Evolutionary conservation across 495 filamentous ascomycete genomes (phyloP), one percentile per base, ranked within the genome.

Genomic region (Penicillium pulvis): DNA sequence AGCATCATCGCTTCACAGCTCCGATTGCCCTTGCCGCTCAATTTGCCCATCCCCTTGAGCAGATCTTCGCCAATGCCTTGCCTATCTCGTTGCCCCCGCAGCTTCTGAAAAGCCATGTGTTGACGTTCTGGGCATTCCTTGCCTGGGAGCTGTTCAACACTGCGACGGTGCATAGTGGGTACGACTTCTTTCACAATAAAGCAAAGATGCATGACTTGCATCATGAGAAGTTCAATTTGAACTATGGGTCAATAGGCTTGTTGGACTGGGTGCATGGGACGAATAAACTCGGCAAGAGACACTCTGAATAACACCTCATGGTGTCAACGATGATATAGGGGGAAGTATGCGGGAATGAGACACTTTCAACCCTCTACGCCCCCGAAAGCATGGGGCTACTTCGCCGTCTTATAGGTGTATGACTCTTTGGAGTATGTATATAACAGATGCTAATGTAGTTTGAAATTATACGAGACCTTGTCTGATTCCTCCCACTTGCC

Each of bases 31-130:
- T 87, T 8, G 74, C 84, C 0, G 79, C 82, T 1, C 81, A 86
- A 55, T 87, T 82, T 51, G 80, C 83, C 1, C 83, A 85, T 58
- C 84, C 83, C 0, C 45, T 84, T 17, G 85, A 86, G 69, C 81
- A 85, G 55, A 57, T 86, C 6, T 50, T 85, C 17, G 79, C 82
- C 14, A 84, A 83, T 57, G 72, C 73, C 17, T 66, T 86, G 10
- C 82, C 84, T 2, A 74, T 86, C 5, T 72, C 77, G 3, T 57
- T 84, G 5, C 82, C 82, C 11, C 75, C 79, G n/a, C 56, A 81
- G 65, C 11, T 84, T 2, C 45, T 83, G 30, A 50, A 67, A 7
- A 69, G 70, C 12, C 80, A 85, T 55, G 60, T 85, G 2, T 28
- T 85, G 36, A 83, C 81, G 0, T 77, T 82, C 55, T 83, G 80